A percentile compares a stretch with the other conserved stretches of the same genome.
phyloP scores from a whole-genome alignment of 257 asterid species.

The Perilla frutescens region DNA sequence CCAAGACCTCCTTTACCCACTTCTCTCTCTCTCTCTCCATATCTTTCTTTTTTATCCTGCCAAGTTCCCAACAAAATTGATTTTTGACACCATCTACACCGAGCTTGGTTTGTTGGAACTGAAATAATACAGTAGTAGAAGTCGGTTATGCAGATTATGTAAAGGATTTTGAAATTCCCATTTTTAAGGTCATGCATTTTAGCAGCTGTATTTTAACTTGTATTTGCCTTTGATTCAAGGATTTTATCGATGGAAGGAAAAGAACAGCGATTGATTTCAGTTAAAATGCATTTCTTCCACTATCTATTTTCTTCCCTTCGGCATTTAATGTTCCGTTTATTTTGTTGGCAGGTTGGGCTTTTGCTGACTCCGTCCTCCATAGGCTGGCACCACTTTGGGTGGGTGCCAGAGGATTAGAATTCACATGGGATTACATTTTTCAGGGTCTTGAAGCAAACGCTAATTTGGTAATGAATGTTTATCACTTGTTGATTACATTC shows the following conservation, averaged over 20 bases:
- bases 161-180: neutral
- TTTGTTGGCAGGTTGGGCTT: constrained; percentile 88
- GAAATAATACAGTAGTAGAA: constrained; percentile 11
- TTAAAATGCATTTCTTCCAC: neutral
- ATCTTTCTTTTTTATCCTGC: too few species aligned
- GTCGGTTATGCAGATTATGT: neutral
- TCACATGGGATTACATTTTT: constrained; percentile 94
- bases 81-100: neutral
- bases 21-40: too few species aligned
- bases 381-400: constrained; percentile 98
- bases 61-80: too few species aligned
- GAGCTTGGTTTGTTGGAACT: neutral
- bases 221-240: constrained; percentile 9
- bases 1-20: neutral
- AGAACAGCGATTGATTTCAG: neutral
- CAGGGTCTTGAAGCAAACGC: constrained; percentile 99
- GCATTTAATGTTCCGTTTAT: constrained; percentile 29
- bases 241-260: constrained; percentile 23
- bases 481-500: constrained; percentile 21
- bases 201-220: neutral
- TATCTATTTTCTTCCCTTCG: constrained; percentile 8
- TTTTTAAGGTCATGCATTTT: neutral
- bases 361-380: constrained; percentile 97
- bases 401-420: constrained; percentile 97
- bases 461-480: constrained; percentile 65